Evolutionary conservation across 306 rosid genomes (phyloP), one percentile per base, ranked within the genome.

Genomic region (Potentilla sterilis): DNA sequence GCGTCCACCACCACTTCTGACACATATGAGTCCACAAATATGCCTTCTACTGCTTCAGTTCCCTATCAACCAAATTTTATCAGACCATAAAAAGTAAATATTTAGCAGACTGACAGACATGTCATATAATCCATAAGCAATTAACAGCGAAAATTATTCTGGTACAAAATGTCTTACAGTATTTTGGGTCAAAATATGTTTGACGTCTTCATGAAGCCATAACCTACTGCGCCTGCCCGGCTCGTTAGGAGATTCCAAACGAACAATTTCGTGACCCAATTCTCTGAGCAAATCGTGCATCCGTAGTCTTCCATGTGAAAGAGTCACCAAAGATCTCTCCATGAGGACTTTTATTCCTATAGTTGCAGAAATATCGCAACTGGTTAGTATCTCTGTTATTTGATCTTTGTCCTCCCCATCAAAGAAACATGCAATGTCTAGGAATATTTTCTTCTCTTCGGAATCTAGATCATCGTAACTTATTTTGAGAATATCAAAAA

Each of bases 281-380:
- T 77, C 48, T 77, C 57, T 49, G 2, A 77, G 62, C 69, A 58
- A 77, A 58, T 77, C 81, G 21, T 77, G 81, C 81, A 77, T 69
- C 44, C 40, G 28, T 69, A 77, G 18, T 52, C 38, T 44, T 3
- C 41, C 75, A 44, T 77, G 19, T 7, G 63, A 64, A 19, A 52
- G 2, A 14, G 19, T 58, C 11, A 77, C 14, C 1, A 77, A 70
- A 58, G 75, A 58, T 35, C 61, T 69, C 5, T 77, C 81, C 18
- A 54, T 55, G 63, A 77, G 72, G 2, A 58, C 49, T 0, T 77
- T 18, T n/a, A 77, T 43, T 46, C 81, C 81, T 32, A 57, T 12
- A 44, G 4, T 38, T 42, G 75, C 81, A 69, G n/a, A 34, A 69
- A 77, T n/a, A 19, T 44, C 81, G 28, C 62, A 77, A 52, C 62